These are phyloP conservation scores for Globisporangium megalacanthum DNA, from an alignment of 352 stramenopile species.

Conservation along the genomic window DNA sequence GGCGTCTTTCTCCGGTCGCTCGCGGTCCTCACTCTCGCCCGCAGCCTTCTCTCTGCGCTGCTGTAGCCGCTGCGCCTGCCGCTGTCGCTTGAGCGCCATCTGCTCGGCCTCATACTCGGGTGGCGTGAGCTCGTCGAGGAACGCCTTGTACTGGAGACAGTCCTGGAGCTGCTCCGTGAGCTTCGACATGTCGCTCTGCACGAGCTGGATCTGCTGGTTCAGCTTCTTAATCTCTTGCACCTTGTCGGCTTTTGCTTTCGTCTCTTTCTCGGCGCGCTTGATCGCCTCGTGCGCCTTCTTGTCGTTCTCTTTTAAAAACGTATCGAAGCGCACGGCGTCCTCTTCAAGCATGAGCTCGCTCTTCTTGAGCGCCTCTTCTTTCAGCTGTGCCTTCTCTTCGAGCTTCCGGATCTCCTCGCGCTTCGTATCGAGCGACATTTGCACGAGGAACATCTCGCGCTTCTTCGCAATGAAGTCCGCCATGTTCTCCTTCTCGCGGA, in stretches of 20 bases:
- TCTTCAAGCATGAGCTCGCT: conserved; percentile 95
- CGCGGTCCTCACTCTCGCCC: conserved; percentile 64
- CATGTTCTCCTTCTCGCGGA: conserved; percentile 95
- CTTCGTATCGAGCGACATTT: conserved; percentile 95
- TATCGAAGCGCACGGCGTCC: conserved; percentile 94
- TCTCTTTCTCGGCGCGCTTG: conserved; percentile 92
- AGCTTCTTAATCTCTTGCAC: conserved; percentile 94
- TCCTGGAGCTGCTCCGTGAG: conserved; percentile 92
- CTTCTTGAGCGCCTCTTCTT: conserved; percentile 94
- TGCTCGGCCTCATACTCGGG: conserved; percentile 85
- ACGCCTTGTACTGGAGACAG: conserved; percentile 92
- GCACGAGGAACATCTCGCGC: conserved; percentile 95
- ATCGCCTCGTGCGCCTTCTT: conserved; percentile 96
- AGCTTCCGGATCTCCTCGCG: conserved; percentile 95
- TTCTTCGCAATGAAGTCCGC: conserved; percentile 95
- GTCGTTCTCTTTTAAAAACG: conserved; percentile 97
- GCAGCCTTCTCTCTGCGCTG: conserved; percentile 69
- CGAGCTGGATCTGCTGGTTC: conserved; percentile 93
- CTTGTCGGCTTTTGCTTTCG: conserved; percentile 92
- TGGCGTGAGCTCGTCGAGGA: conserved; percentile 90
- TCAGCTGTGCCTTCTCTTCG: conserved; percentile 93
- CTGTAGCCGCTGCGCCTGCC: conserved; percentile 55
- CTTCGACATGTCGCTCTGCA: conserved; percentile 94
- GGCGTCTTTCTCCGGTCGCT: conserved; percentile 55
- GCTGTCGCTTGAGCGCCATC: conserved; percentile 56